Evolutionary conservation across 345 rosid genomes (phyloP), one percentile per base, ranked within the genome.

Genomic region (Citrus cavaleriei): DNA sequence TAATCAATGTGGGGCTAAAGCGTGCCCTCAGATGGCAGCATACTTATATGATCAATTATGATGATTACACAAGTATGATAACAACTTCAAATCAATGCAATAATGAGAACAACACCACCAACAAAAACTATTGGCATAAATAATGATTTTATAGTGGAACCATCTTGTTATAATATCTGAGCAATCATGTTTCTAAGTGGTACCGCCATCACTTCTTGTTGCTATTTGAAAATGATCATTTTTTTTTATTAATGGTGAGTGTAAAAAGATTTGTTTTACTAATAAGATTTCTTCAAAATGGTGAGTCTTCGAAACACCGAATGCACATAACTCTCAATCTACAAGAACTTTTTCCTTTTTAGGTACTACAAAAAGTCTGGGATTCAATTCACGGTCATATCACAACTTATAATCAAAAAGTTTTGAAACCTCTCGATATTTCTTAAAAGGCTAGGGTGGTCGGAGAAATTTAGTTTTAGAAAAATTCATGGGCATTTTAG

Each of bases 401-500:
- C 30, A 5, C 21, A 18, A 18, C 58, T 18, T 19, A 54, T 5
- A 18, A 54, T 18, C 7, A 54, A 54, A 54, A 54, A 54, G 30
- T 12, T 16, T 30, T 7, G 38, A 30, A 63, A 63, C 37, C 14
- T 18, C 22, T 63, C 18, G 19, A 16, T 34, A 6, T 34, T 30
- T 65, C 42, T 7, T 19, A 0, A 21, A 66, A 66, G 70, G 25
- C 22, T 8, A 6, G 70, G 46, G 70, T 35, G 25, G 70, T 66
- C 42, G 3, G 0, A 65, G 24, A 34, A 32, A 32, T 65, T 65
- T 32, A 19, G 42, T n/a, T 68, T 28, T 46, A 46, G 64, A 77
- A 32, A 72, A 67, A 6, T 5, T 22, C 38, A 55, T 57, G 87
- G 90, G 90, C 16, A 80, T 71, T 78, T 77, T 81, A 2, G 90